Base-by-base conservation (phyloP, 2,329 filamentous ascomycete genomes). In the Beauveria brongniartii region DNA sequence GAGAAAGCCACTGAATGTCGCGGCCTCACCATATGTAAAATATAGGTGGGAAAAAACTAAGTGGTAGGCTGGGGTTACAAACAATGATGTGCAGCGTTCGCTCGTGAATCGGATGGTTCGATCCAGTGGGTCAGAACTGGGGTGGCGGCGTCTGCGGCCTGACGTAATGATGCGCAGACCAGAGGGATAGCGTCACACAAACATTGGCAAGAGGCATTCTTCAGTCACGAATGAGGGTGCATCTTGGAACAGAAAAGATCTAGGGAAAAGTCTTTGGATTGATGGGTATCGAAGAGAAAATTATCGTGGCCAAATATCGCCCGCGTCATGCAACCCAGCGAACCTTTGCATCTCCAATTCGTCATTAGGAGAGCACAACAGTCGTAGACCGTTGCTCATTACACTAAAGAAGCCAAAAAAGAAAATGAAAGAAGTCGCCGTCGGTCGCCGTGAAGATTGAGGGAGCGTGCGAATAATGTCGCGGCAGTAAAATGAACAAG, bases 211-310 rank as follows among this genome's bases (percentile, higher is more conserved):
- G 14, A 28, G 34, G 26, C 14, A 52, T 7, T 51, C 7, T 28
- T 37, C 9, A 20, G 7, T 51, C 46, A 52, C 34, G n/a, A 30
- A 20, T 16, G 30, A 28, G 14, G 5, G 8, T 37, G 20, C n/a
- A 50, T 47, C 8, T 30, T 34, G 22, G 10, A n/a, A 5, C n/a
- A 24, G 6, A 3, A 43, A 48, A 51, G 1, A 40, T 43, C 3
- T 43, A 24, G 16, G 24, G 9, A 43, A 55, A 48, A 55, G 34
- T 59, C 37, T 62, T 61, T 65, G 64, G 64, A 65, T 65, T 65
- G 61, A 64, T 62, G 64, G 64, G 64, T 65, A 65, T 65, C 64
- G 62, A 64, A 65, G 60, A 48, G 55, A 63, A 58, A 62, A 62
- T 62, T 57, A 58, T 24, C 48, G 60, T 53, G 48, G 60, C 55